Evolutionary conservation across 2,329 filamentous ascomycete genomes (phyloP).

Genomic region (Aspergillus glaucus): DNA sequence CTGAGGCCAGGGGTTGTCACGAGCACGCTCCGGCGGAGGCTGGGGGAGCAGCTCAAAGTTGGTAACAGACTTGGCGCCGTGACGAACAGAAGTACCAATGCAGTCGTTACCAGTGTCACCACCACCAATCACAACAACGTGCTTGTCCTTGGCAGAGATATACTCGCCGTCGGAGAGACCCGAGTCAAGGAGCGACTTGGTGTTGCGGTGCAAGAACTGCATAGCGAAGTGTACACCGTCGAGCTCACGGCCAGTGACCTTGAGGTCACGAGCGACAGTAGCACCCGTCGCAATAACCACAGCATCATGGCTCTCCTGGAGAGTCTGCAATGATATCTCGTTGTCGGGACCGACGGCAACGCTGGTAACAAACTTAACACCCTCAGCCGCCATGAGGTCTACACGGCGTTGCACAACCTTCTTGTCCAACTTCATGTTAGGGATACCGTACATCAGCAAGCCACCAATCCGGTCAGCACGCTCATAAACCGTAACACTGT

Average conservation of each 20-base stretch:
- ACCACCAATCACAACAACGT: slow-evolving; percentile 94
- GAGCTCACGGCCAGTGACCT: slow-evolving; percentile 80
- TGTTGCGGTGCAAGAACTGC: slow-evolving; percentile 96
- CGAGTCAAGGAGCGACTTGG: slow-evolving; percentile 92
- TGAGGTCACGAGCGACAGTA: slow-evolving; percentile 86
- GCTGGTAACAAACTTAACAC: slow-evolving; percentile 72
- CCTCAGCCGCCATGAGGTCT: slow-evolving; percentile 89
- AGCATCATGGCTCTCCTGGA: slow-evolving; percentile 69
- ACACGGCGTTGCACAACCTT: slow-evolving; percentile 91
- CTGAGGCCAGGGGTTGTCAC: slow-evolving; percentile 96
- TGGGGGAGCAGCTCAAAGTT: slow-evolving; percentile 96
- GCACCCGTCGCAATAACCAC: slow-evolving; percentile 89
- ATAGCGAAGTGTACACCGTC: slow-evolving; percentile 93
- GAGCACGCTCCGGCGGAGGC: slow-evolving; percentile 80
- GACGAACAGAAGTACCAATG: slow-evolving; percentile 91
- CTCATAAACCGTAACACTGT: slow-evolving; percentile 85
- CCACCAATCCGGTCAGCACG: slow-evolving; percentile 85
- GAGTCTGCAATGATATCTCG: slow-evolving; percentile 60
- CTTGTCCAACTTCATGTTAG: slow-evolving; percentile 99
- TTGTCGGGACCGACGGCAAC: slow-evolving; percentile 71
- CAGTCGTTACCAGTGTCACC: slow-evolving; percentile 98
- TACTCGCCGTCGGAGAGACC: slow-evolving; percentile 76
- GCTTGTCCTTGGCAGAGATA: slow-evolving; percentile 90
- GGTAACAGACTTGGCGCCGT: slow-evolving; percentile 89
- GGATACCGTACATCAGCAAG: slow-evolving; percentile 95